Base-by-base conservation (phyloP, 371 early-diverging fungal species). In the Mucor velutinosus region DNA sequence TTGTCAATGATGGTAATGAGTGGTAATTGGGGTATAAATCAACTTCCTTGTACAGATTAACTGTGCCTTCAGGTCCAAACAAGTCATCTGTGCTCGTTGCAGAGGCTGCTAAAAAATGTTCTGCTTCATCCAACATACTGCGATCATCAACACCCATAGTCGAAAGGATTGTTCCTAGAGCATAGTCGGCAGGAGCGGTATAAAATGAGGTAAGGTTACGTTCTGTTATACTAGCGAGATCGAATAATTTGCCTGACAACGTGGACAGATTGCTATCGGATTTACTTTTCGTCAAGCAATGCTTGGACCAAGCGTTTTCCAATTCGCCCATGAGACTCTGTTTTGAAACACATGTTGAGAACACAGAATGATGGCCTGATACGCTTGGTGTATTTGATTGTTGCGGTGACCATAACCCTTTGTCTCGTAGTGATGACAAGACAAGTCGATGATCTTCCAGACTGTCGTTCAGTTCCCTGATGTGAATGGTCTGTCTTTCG, bases 391-490 rank as follows among this genome's bases (percentile, higher is more conserved):
- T 15, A 23, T 43, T 58, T 19, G 58, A 60, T 47, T 30, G 65
- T 12, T 49, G 29, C 0, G 66, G 53, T 10, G 60, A 55, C 64
- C 64, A 70, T 14, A 70, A 32, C 7, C 63, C 75, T 35, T 62
- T 69, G 23, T 71, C 73, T 0, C 66, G 60, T 11, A 73, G 23
- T 30, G 63, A 45, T 23, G 70, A 58, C 11, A 75, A 27, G 7
- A 75, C 41, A 3, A 64, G 33, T 7, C 77, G 70, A 58, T 79
- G 79, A 76, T 80, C 80, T 63, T 80, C 80, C 27, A 81, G 39
- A 29, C 69, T 69, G n/a, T 73, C 72, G 7, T 63, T 75, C 0
- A 81, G 51, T 39, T 81, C 74, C 32, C 47, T 29, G n/a, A 79
- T 71, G 45, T 73, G 76, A 7, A 27, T 43, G 39, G 65, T 64